Evolutionary conservation across 192 early-diverging fungal species (phyloP), one percentile per base, ranked within the genome.

Genomic region (Obelidium mucronatum): DNA sequence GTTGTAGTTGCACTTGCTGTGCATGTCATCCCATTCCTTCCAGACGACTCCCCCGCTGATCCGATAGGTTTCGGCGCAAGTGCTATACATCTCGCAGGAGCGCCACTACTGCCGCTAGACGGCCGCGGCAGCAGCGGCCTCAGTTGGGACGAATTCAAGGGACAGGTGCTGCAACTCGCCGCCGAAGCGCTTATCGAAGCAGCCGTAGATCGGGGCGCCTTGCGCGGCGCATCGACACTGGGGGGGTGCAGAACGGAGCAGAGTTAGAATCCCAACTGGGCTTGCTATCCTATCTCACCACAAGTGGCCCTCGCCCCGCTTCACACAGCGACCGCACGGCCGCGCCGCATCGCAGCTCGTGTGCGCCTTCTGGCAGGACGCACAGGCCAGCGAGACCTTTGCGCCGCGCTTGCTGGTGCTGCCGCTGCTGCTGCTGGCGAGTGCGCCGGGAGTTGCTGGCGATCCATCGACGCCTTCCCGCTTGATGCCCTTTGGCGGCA

Each of bases 171-270:
- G n/a, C n/a, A n/a, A n/a, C n/a, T n/a, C n/a, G n/a, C n/a, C n/a
- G n/a, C n/a, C n/a, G n/a, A n/a, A n/a, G n/a, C n/a, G n/a, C n/a
- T n/a, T n/a, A n/a, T n/a, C n/a, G n/a, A n/a, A n/a, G n/a, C n/a
- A n/a, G n/a, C n/a, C n/a, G n/a, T n/a, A n/a, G n/a, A n/a, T n/a
- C 58, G 58, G 13, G 58, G 33, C 24, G 58, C 15, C 24, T 60
- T 60, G 8, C 58, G 6, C 24, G 58, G 58, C 8, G 58, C 58
- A 60, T 60, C 58, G 58, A 60, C 58, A 26, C 58, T 60, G 8
- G 8, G 11, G 24, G 24, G 24, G 58, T 26, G 8, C 6, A 60
- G 33, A 60, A 60, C 13, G 6, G 6, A 33, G 33, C 24, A 19
- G 58, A 60, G 58, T 60, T 13, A 60, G 58, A 0, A 33, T 19